These are phyloP conservation scores for Aspergillus baeticus DNA, from an alignment of 495 filamentous ascomycete genomes.

Conservation along the genomic window DNA sequence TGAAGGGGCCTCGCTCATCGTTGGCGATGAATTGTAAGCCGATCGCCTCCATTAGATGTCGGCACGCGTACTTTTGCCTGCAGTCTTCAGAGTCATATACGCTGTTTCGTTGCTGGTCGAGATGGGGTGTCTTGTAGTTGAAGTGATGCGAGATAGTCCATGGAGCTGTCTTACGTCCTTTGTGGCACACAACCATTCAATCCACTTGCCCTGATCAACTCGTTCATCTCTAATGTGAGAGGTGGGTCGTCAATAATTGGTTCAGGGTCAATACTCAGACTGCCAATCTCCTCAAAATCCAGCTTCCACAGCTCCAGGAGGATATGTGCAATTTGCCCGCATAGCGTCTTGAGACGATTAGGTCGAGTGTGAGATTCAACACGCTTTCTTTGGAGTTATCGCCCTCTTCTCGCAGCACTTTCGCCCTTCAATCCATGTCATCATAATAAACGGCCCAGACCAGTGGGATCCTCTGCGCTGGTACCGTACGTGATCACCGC, in stretches of 20 bases:
- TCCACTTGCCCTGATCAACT: slow-evolving; percentile 20
- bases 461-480: slow-evolving; percentile 15
- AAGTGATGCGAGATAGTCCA: slow-evolving; percentile 38
- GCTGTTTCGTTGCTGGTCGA: slow-evolving; percentile 42
- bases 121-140: slow-evolving; percentile 41
- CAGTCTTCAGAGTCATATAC: slow-evolving; percentile 36
- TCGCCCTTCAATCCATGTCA: slow-evolving; percentile 26
- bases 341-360: slow-evolving; percentile 24
- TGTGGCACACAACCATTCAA: neutral
- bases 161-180: slow-evolving; percentile 20
- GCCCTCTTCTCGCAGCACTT: slow-evolving; percentile 18
- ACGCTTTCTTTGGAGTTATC: slow-evolving; percentile 12
- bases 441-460: slow-evolving; percentile 44
- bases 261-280: neutral
- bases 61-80: slow-evolving; percentile 34
- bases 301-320: slow-evolving; percentile 30
- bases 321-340: slow-evolving; percentile 30
- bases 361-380: slow-evolving; percentile 26
- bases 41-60: slow-evolving; percentile 17
- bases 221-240: slow-evolving; percentile 23
- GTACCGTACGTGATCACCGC: slow-evolving; percentile 33
- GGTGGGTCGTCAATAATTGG: slow-evolving; percentile 8
- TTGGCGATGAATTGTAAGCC: slow-evolving; percentile 17
- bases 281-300: slow-evolving; percentile 14
- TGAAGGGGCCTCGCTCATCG: slow-evolving; percentile 8